Evolutionary conservation across 2,329 filamentous ascomycete species (phyloP), one percentile per base, ranked within the genome.

Genomic region (Aspergillus sojae): DNA sequence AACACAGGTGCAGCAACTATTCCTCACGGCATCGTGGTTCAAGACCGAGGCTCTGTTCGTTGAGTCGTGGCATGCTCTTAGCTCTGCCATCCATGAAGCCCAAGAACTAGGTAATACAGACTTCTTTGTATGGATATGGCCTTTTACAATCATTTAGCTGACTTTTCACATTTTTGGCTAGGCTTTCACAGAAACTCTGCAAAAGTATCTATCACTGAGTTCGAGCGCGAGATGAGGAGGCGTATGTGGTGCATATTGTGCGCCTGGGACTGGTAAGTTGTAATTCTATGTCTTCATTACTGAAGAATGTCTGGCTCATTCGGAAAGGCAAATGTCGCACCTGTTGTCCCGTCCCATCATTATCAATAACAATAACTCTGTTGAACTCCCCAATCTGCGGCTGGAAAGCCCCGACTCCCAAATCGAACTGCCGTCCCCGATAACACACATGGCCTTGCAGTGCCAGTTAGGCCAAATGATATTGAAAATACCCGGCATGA

Each of bases 1-100:
- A 7, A 70, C 75, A 41, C 80, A 83, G 19, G 79, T 84, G 1
- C 82, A 84, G 67, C 83, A 84, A 66, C 72, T 82, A n/a, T 83
- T 84, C 60, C 65, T 84, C 4, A 81, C 78, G 26, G 77, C 79
- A 2, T 74, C 76, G 26, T 85, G 82, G 82, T 79, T 78, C 50
- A 84, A 84, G 63, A 79, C 78, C 4, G 81, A 82, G 61, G 79
- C 78, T 16, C 75, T 77, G 23, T 84, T 83, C 67, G 77, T 81
- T 1, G 81, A 84, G 34, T 77, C 82, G 0, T 84, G 83, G 83
- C 82, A 84, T 73, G 71, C 78, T 3, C 66, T 85, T 10, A 74
- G 78, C 21, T 72, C 72, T 58, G 78, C 79, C 3, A 80, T 84
- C 34, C 80, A 79, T 7, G 80, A 82, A 50, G 83, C 82, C 0